phyloP scores from a whole-genome alignment of 2,329 filamentous ascomycete species.

The Torrubiella hemipterigena region DNA sequence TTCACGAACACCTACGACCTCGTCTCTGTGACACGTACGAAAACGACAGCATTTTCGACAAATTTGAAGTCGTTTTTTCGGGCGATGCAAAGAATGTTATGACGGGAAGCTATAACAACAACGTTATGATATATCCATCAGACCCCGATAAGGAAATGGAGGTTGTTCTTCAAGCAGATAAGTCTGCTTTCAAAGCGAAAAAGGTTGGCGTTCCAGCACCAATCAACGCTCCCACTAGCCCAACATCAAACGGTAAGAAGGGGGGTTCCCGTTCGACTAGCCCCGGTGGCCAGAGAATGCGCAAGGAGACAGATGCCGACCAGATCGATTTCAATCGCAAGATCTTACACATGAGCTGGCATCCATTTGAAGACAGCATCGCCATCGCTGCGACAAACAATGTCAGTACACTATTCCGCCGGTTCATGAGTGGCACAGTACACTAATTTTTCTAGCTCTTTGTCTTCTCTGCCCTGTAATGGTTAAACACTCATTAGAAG shows the following conservation, averaged over 20 bases:
- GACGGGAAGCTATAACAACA: slow-evolving; percentile 99
- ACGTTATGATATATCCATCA: slow-evolving; percentile 99
- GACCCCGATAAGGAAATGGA: slow-evolving; percentile 94
- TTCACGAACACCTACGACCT: slow-evolving; percentile 91
- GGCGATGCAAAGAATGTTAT: slow-evolving; percentile 98
- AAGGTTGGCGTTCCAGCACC: slow-evolving; percentile 97
- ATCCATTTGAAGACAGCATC: slow-evolving; percentile 98
- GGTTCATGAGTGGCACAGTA: slow-evolving; percentile 2
- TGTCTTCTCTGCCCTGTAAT: slow-evolving; percentile 65
- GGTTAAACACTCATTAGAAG: no score
- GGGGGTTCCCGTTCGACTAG: slow-evolving; percentile 77
- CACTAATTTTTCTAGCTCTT: slow-evolving; percentile 45
- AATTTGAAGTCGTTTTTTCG: slow-evolving; percentile 98
- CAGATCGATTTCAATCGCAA: slow-evolving; percentile 99
- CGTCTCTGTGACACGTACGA: slow-evolving; percentile 96
- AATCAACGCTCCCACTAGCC: slow-evolving; percentile 73
- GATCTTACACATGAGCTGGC: slow-evolving; percentile 99
- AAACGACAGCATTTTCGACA: slow-evolving; percentile 99
- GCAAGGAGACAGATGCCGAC: slow-evolving; percentile 97
- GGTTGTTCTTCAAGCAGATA: slow-evolving; percentile 94
- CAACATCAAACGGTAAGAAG: slow-evolving; percentile 67
- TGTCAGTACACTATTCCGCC: slow-evolving; percentile 46
- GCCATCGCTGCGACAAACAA: slow-evolving; percentile 99
- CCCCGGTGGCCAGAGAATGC: slow-evolving; percentile 79
- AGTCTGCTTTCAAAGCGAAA: slow-evolving; percentile 99